phyloP scores from a whole-genome alignment of 768 basidiomycete genomes.

The Fomitopsis pulvina region DNA sequence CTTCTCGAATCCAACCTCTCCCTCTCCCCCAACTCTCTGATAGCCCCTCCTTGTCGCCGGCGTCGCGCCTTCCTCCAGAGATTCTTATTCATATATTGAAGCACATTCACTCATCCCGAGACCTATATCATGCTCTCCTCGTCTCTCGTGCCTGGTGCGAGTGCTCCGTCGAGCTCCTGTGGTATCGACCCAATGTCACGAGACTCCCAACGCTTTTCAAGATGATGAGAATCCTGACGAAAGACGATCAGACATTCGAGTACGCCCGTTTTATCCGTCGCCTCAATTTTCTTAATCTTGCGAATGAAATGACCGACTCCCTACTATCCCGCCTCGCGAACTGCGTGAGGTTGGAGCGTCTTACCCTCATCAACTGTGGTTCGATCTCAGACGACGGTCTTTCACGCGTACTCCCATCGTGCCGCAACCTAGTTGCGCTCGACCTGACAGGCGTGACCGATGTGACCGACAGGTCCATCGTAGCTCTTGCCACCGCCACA shows the following conservation, averaged over 20 bases:
- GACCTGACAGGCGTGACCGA: slow-evolving; percentile 73
- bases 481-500: slow-evolving; percentile 63
- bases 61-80: slow-evolving; percentile 77
- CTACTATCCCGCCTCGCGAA: slow-evolving; percentile 62
- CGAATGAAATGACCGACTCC: slow-evolving; percentile 63
- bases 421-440: slow-evolving; percentile 76
- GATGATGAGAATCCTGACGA: slow-evolving; percentile 67
- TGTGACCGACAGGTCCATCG: slow-evolving; percentile 65
- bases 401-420: slow-evolving; percentile 54
- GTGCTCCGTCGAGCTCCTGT: slow-evolving; percentile 90
- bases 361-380: slow-evolving; percentile 80
- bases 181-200: slow-evolving; percentile 83
- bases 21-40: slow-evolving; percentile 13
- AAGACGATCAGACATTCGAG: slow-evolving; percentile 68
- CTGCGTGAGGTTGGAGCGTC: slow-evolving; percentile 80
- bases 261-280: slow-evolving; percentile 87
- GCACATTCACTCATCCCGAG: slow-evolving; percentile 65
- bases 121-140: slow-evolving; percentile 68
- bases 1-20: slow-evolving; percentile 19
- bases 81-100: slow-evolving; percentile 90
- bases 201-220: slow-evolving; percentile 64
- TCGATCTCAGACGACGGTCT: slow-evolving; percentile 61
- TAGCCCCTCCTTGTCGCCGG: slow-evolving; percentile 41
- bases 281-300: slow-evolving; percentile 79
- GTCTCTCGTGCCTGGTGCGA: slow-evolving; percentile 94